Base-by-base conservation (phyloP, 2,329 filamentous ascomycete species). In the Nemania abortiva region DNA sequence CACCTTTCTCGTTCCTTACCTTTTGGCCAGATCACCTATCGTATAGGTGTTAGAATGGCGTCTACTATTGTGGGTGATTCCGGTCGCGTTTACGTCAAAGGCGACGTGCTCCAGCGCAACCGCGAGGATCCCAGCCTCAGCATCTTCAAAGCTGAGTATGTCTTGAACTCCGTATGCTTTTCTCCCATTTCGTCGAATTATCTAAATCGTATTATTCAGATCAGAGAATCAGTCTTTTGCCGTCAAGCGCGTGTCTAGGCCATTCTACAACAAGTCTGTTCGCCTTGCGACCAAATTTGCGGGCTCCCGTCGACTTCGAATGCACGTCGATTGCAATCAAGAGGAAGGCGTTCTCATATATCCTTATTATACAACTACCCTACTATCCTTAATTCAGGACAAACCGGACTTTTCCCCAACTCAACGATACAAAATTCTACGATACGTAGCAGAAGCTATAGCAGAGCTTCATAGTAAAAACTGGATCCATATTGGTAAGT, bases 141-240 rank as follows among this genome's bases (percentile, higher is more conserved):
- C 72, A 72, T 82, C 65, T 78, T 77, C 70, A 80, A 77, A 74
- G 78, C 79, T 53, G 66, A 77, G 80, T 80, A 76, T 53, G 76
- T 78, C 73, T 67, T 55, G 71, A 72, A 61, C 63, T 66, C 66
- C 61, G 70, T 72, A 49, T n/a, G 24, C 65, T 52, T 65, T 47
- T 66, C 60, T 68, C 50, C 56, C 64, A 72, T 18, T 34, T 61
- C 67, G 15, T 29, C 42, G 13, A 53, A 31, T 27, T 52, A 66
- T 37, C 66, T 76, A 55, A 73, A 39, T 61, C 50, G 68, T 74
- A 34, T 70, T 49, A 29, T 58, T 71, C 70, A 80, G 78, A 72
- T 80, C 75, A 63, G 70, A 69, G 31, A 72, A 75, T 68, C 37
- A 79, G 60, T 72, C 67, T 68, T 80, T 79, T 71, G 75, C 80